Percentiles rank a stretch among this genome's conserved stretches.
These are phyloP conservation scores for Phytopythium vexans DNA, from an alignment of 352 stramenopile genomes.

Conservation along the genomic window DNA sequence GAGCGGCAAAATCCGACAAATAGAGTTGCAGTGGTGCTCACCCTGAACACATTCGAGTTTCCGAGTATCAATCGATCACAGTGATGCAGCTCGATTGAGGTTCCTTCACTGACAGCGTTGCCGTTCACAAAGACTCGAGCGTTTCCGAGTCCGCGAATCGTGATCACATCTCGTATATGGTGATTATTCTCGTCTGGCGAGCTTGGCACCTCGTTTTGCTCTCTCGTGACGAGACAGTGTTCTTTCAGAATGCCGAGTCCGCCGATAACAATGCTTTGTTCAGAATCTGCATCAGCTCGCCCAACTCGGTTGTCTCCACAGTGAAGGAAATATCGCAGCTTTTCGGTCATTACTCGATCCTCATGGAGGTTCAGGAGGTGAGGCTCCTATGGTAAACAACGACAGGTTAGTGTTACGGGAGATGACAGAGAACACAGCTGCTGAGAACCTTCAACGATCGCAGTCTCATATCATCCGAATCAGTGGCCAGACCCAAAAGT, in stretches of 20 bases:
- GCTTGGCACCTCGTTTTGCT: background rate
- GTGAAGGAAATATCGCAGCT: slow-evolving; percentile 79
- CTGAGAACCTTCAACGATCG: slow-evolving; percentile 40
- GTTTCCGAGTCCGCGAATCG: slow-evolving; percentile 10
- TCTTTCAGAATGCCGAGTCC: slow-evolving; percentile 79
- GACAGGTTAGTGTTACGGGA: background rate
- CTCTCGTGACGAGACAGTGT: slow-evolving; percentile 48
- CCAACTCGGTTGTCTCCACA: slow-evolving; percentile 57
- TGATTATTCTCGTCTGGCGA: too few relatives aligned
- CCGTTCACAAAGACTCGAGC: slow-evolving; percentile 80
- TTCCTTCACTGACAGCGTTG: slow-evolving; percentile 30
- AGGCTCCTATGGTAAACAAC: slow-evolving; percentile 31
- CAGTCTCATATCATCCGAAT: slow-evolving; percentile 50
- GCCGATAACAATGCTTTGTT: slow-evolving; percentile 75
- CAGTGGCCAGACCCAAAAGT: slow-evolving; percentile 54
- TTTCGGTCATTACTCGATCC: slow-evolving; percentile 84
- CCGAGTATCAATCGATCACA: slow-evolving; percentile 73
- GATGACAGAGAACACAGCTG: too few relatives aligned
- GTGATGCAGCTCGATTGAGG: slow-evolving; percentile 38
- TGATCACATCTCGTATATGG: background rate
- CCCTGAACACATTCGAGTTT: slow-evolving; percentile 78
- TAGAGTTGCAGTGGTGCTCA: slow-evolving; percentile 5
- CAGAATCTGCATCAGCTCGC: slow-evolving; percentile 52
- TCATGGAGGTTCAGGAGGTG: slow-evolving; percentile 87
- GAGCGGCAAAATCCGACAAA: background rate